These are phyloP conservation scores for Coelastrella sp. DNA, from an alignment of 139 green algal genomes.

Conservation along the genomic window DNA sequence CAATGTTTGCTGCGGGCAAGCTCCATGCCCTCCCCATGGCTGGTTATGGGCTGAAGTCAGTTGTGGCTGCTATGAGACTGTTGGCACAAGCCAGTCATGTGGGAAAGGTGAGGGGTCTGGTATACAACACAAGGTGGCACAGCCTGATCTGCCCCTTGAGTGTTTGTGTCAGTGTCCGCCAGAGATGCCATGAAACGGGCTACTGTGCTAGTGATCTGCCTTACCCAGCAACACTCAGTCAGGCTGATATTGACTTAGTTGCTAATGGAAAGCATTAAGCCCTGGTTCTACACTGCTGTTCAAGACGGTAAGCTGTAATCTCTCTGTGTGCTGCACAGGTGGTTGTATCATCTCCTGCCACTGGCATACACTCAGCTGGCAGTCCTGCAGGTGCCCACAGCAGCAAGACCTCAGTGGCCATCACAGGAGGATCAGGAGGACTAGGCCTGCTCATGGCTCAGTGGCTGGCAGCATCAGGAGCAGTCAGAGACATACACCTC, in stretches of 20 bases:
- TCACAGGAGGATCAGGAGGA: constrained; percentile 66
- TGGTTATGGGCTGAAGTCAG: constrained; percentile 59
- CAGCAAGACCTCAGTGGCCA: constrained; percentile 26
- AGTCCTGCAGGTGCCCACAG: background rate
- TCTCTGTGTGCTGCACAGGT: background rate
- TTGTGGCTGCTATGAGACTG: constrained; percentile 66
- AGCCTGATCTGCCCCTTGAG: too few relatives aligned
- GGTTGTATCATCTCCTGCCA: constrained; percentile 39
- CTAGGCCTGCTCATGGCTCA: constrained; percentile 71
- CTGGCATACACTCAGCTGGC: background rate
- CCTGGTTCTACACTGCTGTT: too few relatives aligned
- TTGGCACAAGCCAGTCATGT: constrained; percentile 75
- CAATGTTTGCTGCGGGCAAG: constrained; percentile 46
- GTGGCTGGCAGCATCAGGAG: constrained; percentile 59
- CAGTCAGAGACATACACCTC: constrained; percentile 25
- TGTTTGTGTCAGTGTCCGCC: too few relatives aligned
- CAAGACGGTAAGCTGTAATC: background rate
- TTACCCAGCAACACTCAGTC: too few relatives aligned
- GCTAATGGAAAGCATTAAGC: background rate
- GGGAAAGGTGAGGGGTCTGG: constrained; percentile 26
- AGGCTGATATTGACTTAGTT: too few relatives aligned
- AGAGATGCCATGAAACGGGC: too few relatives aligned
- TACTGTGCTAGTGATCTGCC: too few relatives aligned
- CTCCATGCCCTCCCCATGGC: constrained; percentile 54
- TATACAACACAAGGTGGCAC: too few relatives aligned